These are phyloP conservation scores for Protostelium mycophagum DNA, from an alignment of 78 protist species.

Conservation along the genomic window DNA sequence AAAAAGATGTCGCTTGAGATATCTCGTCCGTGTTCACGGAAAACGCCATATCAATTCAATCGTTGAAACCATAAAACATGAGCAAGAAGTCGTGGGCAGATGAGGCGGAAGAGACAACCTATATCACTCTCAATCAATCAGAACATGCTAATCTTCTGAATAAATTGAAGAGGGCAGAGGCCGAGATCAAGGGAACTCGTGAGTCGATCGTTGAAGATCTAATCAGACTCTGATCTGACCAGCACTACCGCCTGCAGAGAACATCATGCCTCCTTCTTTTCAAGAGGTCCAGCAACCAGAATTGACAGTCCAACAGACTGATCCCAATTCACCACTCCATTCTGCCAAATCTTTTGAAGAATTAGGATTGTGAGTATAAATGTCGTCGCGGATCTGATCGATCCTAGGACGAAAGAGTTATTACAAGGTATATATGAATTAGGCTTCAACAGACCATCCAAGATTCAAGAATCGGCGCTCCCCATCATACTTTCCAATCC, in stretches of 20 bases:
- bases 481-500: slow-evolving; percentile 59
- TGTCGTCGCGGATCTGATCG: background rate
- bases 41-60: too few relatives aligned
- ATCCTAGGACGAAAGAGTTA: slow-evolving; percentile 17
- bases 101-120: background rate
- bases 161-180: background rate
- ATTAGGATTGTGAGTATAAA: slow-evolving; percentile 16
- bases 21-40: too few relatives aligned
- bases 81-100: background rate
- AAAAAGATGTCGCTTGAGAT: too few relatives aligned
- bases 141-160: background rate
- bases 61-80: too few relatives aligned
- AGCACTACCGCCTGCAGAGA: too few relatives aligned
- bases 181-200: background rate
- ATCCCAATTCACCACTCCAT: slow-evolving; percentile 59
- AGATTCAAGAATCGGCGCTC: slow-evolving; percentile 66
- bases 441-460: slow-evolving; percentile 68
- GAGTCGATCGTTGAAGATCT: too few relatives aligned
- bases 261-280: too few relatives aligned
- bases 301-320: slow-evolving; percentile 12
- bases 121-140: background rate
- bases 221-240: too few relatives aligned
- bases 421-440: slow-evolving; percentile 62
- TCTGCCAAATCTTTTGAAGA: slow-evolving; percentile 46
- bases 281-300: too few relatives aligned